Conservation (phyloP, 1,284 basidiomycete species). For the Cryptococcus sp. region DNA sequence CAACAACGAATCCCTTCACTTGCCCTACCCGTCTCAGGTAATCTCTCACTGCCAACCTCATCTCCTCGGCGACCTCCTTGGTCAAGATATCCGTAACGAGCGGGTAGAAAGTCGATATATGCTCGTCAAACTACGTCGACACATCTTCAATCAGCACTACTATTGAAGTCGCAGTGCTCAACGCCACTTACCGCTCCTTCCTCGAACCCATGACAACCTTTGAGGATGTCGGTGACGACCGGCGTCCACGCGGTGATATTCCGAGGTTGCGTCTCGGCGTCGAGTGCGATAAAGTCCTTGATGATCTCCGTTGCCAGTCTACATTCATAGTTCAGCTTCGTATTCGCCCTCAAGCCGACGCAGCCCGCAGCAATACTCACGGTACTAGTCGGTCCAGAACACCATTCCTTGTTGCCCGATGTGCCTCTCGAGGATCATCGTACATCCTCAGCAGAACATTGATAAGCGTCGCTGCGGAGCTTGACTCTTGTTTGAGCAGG, state of each 20-base stretch:
- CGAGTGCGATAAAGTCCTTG: conserved; percentile 86
- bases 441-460: conserved; percentile 93
- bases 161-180: not conserved
- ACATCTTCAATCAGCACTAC: not conserved
- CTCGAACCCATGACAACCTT: conserved; percentile 86
- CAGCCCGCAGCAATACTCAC: conserved; percentile 58
- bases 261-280: conserved; percentile 87
- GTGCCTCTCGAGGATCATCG: conserved; percentile 81
- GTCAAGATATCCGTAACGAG: conserved; percentile 76
- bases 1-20: conserved; percentile 30
- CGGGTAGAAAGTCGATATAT: conserved; percentile 84
- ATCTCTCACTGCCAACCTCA: conserved; percentile 71
- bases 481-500: conserved; percentile 96
- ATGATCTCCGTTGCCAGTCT: conserved; percentile 90
- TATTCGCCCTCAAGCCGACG: not conserved
- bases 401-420: conserved; percentile 75
- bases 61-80: conserved; percentile 76
- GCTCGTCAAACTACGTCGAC: conserved; percentile 68
- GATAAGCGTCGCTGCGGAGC: conserved; percentile 91
- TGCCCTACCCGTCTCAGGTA: conserved; percentile 63
- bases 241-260: conserved; percentile 98
- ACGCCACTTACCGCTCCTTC: conserved; percentile 73
- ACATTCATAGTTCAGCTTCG: not conserved
- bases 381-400: conserved; percentile 88
- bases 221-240: conserved; percentile 89